phyloP scores from a whole-genome alignment of 2,329 filamentous ascomycete genomes.

The Aotearoamyces nothofagi region DNA sequence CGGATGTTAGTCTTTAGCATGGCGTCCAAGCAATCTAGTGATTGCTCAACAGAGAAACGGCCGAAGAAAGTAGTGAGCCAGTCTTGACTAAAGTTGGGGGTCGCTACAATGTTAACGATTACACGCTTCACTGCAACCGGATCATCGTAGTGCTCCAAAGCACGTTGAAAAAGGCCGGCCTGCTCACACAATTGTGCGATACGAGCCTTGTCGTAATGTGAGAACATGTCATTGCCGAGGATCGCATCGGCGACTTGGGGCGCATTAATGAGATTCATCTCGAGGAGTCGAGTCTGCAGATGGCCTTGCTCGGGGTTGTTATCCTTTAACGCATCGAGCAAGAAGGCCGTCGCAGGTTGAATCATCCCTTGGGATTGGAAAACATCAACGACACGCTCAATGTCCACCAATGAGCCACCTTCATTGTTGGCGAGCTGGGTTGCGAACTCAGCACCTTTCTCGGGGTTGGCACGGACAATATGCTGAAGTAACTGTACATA shows the following conservation, averaged over 20 bases:
- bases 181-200: slow-evolving; percentile 89
- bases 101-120: slow-evolving; percentile 64
- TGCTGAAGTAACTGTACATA: slow-evolving; percentile 87
- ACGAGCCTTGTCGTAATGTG: slow-evolving; percentile 82
- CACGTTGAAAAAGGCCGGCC: slow-evolving; percentile 72
- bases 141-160: slow-evolving; percentile 90
- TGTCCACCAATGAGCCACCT: slow-evolving; percentile 72
- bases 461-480: slow-evolving; percentile 78
- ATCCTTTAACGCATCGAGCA: slow-evolving; percentile 87
- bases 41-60: slow-evolving; percentile 87
- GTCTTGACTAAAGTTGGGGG: slow-evolving; percentile 76
- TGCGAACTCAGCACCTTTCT: slow-evolving; percentile 91
- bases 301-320: slow-evolving; percentile 89
- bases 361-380: slow-evolving; percentile 98
- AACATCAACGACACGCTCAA: slow-evolving; percentile 90
- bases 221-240: slow-evolving; percentile 96
- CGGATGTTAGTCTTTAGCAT: slow-evolving; percentile 97
- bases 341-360: slow-evolving; percentile 94
- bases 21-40: slow-evolving; percentile 81
- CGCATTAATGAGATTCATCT: slow-evolving; percentile 96
- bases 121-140: slow-evolving; percentile 81
- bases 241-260: slow-evolving; percentile 97
- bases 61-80: slow-evolving; percentile 91
- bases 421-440: slow-evolving; percentile 84
- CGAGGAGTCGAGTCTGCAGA: slow-evolving; percentile 83